Evolutionary conservation across 371 early-diverging fungal genomes (phyloP).

Genomic region (Rhizomucor miehei): DNA sequence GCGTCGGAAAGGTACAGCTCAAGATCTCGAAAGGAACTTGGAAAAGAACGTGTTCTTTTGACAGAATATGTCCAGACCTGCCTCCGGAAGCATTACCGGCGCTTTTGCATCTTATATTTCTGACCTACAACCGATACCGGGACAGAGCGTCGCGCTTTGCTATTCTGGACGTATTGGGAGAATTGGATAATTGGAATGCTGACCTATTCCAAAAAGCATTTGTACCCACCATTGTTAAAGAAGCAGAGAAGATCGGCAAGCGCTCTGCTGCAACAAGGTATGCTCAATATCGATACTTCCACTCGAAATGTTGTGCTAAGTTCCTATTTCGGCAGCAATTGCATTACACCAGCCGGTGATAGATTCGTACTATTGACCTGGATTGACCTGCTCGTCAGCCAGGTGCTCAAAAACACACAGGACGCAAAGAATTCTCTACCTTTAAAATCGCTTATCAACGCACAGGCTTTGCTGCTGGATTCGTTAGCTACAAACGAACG

Average conservation of each 20-base stretch:
- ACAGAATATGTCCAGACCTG: slow-evolving; percentile 39
- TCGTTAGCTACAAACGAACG: slow-evolving; percentile 42
- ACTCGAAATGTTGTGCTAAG: too few relatives aligned
- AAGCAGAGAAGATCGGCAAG: slow-evolving; percentile 51
- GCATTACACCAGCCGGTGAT: slow-evolving; percentile 49
- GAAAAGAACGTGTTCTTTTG: background rate
- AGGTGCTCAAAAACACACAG: slow-evolving; percentile 26
- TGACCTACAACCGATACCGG: slow-evolving; percentile 63
- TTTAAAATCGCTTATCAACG: slow-evolving; percentile 37
- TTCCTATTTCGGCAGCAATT: background rate
- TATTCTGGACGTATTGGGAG: slow-evolving; percentile 57
- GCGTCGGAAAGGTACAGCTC: slow-evolving; percentile 53
- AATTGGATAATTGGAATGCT: slow-evolving; percentile 60
- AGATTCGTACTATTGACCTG: slow-evolving; percentile 62
- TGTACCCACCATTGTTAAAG: slow-evolving; percentile 50
- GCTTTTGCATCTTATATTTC: slow-evolving; percentile 50
- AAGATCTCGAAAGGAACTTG: background rate
- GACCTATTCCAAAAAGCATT: slow-evolving; percentile 52
- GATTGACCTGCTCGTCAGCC: slow-evolving; percentile 48
- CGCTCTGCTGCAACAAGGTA: slow-evolving; percentile 54
- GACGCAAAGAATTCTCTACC: slow-evolving; percentile 17
- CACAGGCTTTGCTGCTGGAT: slow-evolving; percentile 56
- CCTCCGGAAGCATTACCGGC: slow-evolving; percentile 54
- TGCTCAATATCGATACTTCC: background rate
- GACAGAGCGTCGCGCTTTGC: slow-evolving; percentile 60